Conservation (phyloP, 306 rosid genomes). For the Hippophae gyantsensis region DNA sequence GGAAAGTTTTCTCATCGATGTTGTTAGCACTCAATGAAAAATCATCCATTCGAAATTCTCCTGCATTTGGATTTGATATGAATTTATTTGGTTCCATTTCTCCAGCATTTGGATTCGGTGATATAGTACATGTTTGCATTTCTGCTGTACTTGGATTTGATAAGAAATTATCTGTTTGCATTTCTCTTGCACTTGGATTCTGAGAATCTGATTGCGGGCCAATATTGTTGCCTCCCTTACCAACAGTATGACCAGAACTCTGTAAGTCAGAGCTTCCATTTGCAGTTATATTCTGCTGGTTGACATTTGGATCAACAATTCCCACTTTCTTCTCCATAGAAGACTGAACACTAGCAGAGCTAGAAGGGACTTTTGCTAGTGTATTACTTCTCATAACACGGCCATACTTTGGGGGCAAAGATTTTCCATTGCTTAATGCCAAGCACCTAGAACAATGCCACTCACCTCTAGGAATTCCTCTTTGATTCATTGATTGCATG, state of each 20-base stretch:
- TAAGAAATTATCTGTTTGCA: neutral
- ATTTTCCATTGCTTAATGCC: conserved; percentile 76
- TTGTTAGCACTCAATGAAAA: conserved; percentile 29
- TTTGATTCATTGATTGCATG: conserved; percentile 53
- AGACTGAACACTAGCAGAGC: conserved; percentile 33
- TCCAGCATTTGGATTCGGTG: too few species aligned
- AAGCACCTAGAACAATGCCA: conserved; percentile 93
- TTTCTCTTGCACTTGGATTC: conserved; percentile 25
- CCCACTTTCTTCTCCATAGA: conserved; percentile 58
- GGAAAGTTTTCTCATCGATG: conserved; percentile 31
- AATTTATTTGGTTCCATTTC: too few species aligned
- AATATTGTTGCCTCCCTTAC: conserved; percentile 20
- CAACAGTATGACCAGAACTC: conserved; percentile 23
- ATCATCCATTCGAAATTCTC: conserved; percentile 1
- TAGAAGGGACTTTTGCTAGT: conserved; percentile 50
- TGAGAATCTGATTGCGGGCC: conserved; percentile 31
- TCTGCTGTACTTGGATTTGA: conserved; percentile 22
- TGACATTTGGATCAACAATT: conserved; percentile 41
- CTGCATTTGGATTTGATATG: too few species aligned
- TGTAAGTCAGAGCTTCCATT: conserved; percentile 45
- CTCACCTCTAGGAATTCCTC: conserved; percentile 90
- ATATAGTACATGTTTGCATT: neutral
- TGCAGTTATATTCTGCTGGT: conserved; percentile 33
- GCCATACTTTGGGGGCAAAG: conserved; percentile 98
- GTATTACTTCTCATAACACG: conserved; percentile 92